Base-by-base conservation (phyloP, 345 rosid species). In the Gossypium ekmanianum region DNA sequence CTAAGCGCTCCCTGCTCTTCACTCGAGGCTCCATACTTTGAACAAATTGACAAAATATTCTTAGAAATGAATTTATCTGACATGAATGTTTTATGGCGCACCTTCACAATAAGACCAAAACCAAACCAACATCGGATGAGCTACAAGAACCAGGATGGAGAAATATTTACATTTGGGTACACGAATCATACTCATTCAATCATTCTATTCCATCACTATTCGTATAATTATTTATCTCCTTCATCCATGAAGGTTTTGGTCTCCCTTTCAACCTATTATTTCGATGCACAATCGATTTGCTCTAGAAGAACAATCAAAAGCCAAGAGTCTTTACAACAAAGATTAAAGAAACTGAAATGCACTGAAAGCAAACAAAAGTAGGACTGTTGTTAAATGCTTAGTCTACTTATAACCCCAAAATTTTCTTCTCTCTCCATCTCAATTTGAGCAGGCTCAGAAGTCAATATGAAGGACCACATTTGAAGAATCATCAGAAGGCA, bases 11-110 rank as follows among this genome's bases (percentile, higher is more conserved):
- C 79, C 71, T 73, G 88, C 84, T 83, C 90, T 85, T 88, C 92
- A 89, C 89, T 89, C 88, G 83, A 84, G 79, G 87, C 91, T 87
- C 89, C 87, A 77, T 52, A 57, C 64, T 44, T 39, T 7, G 22
- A 64, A 61, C 55, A 58, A 18, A 43, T 51, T 58, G 26, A 24
- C 39, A 22, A 4, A 58, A 58, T 9, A 58, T 58, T 58, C 13
- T 58, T 11, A 45, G 12, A 45, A 45, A 45, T 8, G 12, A 45
- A 45, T 45, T 8, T 45, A 8, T 45, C 11, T 1, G 48, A 45
- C 12, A 11, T 45, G 68, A 41, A 17, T 2, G 8, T 3, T 64
- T 63, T 20, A 64, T 8, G 13, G 13, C 9, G 5, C 16, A 41
- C 26, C 14, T 41, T 17, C 68, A 63, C 10, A 17, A 29, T 39